These are phyloP conservation scores for Blepharisma stoltei DNA, from an alignment of 73 alveolate genomes.

Conservation along the genomic window DNA sequence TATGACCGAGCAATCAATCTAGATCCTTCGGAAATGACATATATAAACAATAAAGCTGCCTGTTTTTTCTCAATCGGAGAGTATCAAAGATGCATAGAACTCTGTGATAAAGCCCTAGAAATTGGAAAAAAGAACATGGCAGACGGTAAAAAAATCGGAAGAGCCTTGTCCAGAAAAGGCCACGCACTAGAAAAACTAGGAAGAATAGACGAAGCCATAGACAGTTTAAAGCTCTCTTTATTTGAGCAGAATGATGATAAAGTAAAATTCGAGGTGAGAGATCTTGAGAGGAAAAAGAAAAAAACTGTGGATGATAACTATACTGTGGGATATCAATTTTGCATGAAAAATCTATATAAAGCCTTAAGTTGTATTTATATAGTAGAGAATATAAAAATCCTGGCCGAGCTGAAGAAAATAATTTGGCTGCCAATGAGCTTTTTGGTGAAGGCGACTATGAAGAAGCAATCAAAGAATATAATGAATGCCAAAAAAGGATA, in stretches of 20 bases:
- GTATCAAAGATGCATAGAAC: conserved; percentile 70
- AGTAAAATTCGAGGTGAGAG: conserved; percentile 67
- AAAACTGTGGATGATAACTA: conserved; percentile 66
- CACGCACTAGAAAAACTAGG: conserved; percentile 55
- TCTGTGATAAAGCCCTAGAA: conserved; percentile 73
- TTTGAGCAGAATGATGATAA: conserved; percentile 68
- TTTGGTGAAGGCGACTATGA: conserved; percentile 82
- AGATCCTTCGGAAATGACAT: conserved; percentile 67
- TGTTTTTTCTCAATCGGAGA: conserved; percentile 80
- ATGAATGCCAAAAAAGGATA: conserved; percentile 76
- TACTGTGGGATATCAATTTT: no score
- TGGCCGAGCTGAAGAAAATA: conserved; percentile 84
- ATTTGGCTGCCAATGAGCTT: conserved; percentile 71
- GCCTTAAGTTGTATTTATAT: no score
- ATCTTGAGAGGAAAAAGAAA: conserved; percentile 72
- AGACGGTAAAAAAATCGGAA: conserved; percentile 50
- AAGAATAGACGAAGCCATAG: conserved; percentile 66
- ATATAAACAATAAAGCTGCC: conserved; percentile 82
- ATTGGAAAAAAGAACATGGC: conserved; percentile 46
- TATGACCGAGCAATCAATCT: conserved; percentile 80
- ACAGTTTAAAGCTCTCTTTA: conserved; percentile 60
- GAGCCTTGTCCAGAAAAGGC: conserved; percentile 71
- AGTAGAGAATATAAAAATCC: no score
- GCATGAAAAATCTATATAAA: no score
- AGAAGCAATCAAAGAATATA: conserved; percentile 80